Evolutionary conservation across 179 eudicot species (phyloP).

Genomic region (Vitellaria paradoxa): DNA sequence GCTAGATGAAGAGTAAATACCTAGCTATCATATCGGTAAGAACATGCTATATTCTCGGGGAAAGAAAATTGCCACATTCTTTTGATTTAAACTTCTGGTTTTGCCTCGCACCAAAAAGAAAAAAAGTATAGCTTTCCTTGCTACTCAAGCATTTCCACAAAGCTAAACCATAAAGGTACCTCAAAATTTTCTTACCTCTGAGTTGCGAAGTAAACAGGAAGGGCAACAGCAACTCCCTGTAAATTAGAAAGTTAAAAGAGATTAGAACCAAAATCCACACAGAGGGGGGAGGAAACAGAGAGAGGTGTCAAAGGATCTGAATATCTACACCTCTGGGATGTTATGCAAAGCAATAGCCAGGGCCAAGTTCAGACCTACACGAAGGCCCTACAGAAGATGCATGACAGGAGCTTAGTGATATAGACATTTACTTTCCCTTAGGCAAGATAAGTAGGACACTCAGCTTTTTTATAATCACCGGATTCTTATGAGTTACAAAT

Average conservation of each 20-base stretch:
- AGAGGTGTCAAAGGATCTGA: background rate
- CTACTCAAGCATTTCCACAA: background rate
- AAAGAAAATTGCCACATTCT: background rate
- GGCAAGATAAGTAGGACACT: background rate
- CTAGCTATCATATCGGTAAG: background rate
- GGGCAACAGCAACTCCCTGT: conserved; percentile 99
- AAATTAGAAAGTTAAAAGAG: conserved; percentile 3
- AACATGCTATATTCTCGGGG: background rate
- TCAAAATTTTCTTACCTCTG: conserved; percentile 50
- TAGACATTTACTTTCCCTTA: background rate
- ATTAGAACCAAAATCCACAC: background rate
- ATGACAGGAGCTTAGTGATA: conserved; percentile 6
- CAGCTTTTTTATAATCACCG: background rate
- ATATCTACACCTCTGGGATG: conserved; percentile 74
- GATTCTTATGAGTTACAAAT: background rate
- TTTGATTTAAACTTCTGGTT: background rate
- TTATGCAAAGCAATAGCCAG: conserved; percentile 96
- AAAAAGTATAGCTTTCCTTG: background rate
- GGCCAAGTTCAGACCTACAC: conserved; percentile 92
- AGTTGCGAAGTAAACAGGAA: conserved; percentile 95
- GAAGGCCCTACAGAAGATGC: conserved; percentile 64
- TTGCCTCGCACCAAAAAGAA: background rate
- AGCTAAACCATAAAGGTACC: background rate
- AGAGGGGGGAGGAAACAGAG: background rate
- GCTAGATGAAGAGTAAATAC: background rate